A percentile compares a stretch with the other conserved stretches of the same genome.
phyloP scores from a whole-genome alignment of 2,329 filamentous ascomycete species.

The Phyllosticta capitalensis region DNA sequence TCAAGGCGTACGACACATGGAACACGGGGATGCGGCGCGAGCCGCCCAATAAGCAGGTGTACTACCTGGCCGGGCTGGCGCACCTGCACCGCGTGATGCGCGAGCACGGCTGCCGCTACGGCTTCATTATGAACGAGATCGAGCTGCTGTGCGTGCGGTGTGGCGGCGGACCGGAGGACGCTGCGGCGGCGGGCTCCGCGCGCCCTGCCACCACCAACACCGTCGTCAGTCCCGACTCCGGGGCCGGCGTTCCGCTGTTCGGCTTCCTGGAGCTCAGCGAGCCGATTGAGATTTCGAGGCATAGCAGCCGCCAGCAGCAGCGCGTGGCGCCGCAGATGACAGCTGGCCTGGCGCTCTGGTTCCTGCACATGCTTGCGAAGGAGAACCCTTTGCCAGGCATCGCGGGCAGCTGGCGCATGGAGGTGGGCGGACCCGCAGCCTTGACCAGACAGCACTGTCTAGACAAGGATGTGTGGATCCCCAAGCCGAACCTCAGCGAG shows the following conservation, averaged over 20 bases:
- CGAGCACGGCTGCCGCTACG: constrained; percentile 85
- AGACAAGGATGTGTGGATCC: constrained; percentile 66
- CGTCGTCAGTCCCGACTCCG: constrained; percentile 27
- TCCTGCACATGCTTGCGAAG: constrained; percentile 61
- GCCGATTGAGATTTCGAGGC: constrained; percentile 44
- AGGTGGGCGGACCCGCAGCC: constrained; percentile 67
- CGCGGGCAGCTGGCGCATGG: constrained; percentile 51
- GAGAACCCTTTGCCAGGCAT: constrained; percentile 52
- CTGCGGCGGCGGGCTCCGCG: neutral
- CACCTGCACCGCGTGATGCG: constrained; percentile 88
- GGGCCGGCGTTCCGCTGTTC: constrained; percentile 60
- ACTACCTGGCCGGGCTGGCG: constrained; percentile 77
- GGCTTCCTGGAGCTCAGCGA: constrained; percentile 72
- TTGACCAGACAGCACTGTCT: constrained; percentile 60
- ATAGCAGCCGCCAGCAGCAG: constrained; percentile 23
- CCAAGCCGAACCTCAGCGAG: constrained; percentile 59
- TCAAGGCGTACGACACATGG: constrained; percentile 87
- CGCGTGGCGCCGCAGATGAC: constrained; percentile 46
- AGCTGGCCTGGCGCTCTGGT: constrained; percentile 67
- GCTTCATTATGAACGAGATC: constrained; percentile 93
- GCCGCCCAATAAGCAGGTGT: constrained; percentile 72
- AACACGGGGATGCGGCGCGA: constrained; percentile 84
- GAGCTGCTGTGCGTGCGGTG: constrained; percentile 85
- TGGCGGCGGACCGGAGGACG: constrained; percentile 37
- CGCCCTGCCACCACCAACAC: constrained; percentile 21